These are phyloP conservation scores for Eucalyptus urophylla DNA, from an alignment of 345 rosid species.

Conservation along the genomic window DNA sequence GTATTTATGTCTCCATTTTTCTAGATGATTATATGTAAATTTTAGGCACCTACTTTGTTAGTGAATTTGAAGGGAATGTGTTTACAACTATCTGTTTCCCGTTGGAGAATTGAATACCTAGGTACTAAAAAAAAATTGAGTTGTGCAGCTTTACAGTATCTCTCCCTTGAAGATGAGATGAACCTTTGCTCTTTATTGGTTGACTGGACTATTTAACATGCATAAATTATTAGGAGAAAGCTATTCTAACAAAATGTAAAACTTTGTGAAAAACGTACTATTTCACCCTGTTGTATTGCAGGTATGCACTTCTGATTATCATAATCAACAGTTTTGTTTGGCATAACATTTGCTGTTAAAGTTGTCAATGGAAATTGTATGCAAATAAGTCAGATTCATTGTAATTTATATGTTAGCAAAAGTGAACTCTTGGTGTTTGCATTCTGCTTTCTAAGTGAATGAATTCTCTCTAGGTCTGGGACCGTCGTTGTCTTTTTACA, in stretches of 20 bases:
- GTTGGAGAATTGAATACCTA: no score
- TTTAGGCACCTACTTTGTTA: no score
- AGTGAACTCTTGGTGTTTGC: not conserved
- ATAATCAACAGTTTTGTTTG: not conserved
- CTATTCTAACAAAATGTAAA: not conserved
- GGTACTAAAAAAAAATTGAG: not conserved
- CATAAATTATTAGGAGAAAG: not conserved
- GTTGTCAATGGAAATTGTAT: not conserved
- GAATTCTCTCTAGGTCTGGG: slow-evolving; percentile 34
- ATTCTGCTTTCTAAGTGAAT: not conserved
- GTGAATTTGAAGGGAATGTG: no score
- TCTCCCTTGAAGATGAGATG: no score
- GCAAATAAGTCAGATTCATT: not conserved
- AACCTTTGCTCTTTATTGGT: not conserved
- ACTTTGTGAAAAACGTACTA: not conserved
- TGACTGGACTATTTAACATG: not conserved
- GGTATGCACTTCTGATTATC: not conserved
- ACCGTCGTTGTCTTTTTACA: slow-evolving; percentile 29
- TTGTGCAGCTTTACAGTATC: no score
- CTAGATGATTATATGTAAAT: not conserved
- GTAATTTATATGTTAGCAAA: not conserved
- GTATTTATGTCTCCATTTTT: no score
- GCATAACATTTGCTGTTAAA: not conserved
- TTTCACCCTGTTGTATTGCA: not conserved
- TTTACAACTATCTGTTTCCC: no score